Evolutionary conservation across 2,329 filamentous ascomycete genomes (phyloP), one percentile per base, ranked within the genome.

Genomic region (Fusarium sulawesiense): DNA sequence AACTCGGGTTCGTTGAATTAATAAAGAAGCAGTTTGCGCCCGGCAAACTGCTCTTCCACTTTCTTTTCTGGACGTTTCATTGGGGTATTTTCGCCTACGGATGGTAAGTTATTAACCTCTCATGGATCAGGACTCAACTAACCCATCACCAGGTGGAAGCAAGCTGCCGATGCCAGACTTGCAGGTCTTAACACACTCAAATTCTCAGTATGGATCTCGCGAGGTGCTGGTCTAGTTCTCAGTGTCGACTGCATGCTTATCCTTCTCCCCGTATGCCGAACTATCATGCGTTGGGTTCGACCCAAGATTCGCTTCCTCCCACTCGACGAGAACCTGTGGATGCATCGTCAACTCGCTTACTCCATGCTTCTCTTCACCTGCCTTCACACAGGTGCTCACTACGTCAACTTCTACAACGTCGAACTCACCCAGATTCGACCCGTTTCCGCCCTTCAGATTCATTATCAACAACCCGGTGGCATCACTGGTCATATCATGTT

Each of bases 371-470:
- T 97, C 58, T 99, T 94, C 80, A 92, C 91, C 29, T 86, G 90
- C 51, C 80, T 93, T 29, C 96, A 99, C 80, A 91, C 91, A 2
- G 78, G 86, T 16, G 89, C 89, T 53, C 96, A 99, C 81, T 99
- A 99, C 76, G 93, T 98, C 84, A 99, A 99, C 84, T 99, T 99
- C 83, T 98, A 91, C 86, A 98, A 97, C 76, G 92, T 99, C 68
- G 96, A 99, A 80, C 88, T 89, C 74, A 88, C 86, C 0, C 93
- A 98, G 78, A 87, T 98, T 56, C 91, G 96, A 55, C 91, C 91
- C 4, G 87, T 92, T 48, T 89, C 89, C 6, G 96, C 96, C 6
- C 81, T 98, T 9, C 87, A 98, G 77, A 97, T 98, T 70, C 96
- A 98, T 80, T 99, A 97, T 79, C 87, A 89, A 2, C 88, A 97